A percentile compares a stretch with the other conserved stretches of the same genome.
Evolutionary conservation across 345 rosid genomes (phyloP).

Genomic region (Xanthoceras sorbifolium): DNA sequence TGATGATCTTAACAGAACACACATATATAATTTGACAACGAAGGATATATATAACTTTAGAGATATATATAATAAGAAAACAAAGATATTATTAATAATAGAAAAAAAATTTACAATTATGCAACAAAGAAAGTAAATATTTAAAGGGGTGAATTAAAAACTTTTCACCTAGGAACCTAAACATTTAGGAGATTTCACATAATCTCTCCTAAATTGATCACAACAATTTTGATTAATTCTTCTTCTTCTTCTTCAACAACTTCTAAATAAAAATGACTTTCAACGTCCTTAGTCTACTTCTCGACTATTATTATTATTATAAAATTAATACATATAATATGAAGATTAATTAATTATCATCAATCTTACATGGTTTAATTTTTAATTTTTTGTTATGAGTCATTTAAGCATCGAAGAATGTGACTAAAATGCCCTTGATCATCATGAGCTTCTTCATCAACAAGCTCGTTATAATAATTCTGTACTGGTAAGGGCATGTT

Average conservation of each 20-base stretch:
- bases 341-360: neutral
- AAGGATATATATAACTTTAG: neutral
- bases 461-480: constrained; percentile 30
- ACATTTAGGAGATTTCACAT: neutral
- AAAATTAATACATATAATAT: neutral
- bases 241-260: neutral
- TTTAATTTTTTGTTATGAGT: constrained; percentile 36
- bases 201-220: neutral
- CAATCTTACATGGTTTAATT: neutral
- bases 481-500: constrained; percentile 38
- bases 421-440: constrained; percentile 34
- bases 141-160: constrained; percentile 34
- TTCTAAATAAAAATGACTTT: neutral
- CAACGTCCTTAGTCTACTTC: neutral
- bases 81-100: neutral
- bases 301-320: constrained; percentile 1
- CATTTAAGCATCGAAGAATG: constrained; percentile 72
- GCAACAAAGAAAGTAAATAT: neutral
- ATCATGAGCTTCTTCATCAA: constrained; percentile 23
- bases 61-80: neutral
- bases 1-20: too few relatives aligned
- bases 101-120: constrained; percentile 23
- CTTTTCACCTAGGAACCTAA: constrained; percentile 17
- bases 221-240: neutral
- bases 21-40: too few relatives aligned